Evolutionary conservation across 768 basidiomycete species (phyloP).

Genomic region (Pisolithus microcarpus): DNA sequence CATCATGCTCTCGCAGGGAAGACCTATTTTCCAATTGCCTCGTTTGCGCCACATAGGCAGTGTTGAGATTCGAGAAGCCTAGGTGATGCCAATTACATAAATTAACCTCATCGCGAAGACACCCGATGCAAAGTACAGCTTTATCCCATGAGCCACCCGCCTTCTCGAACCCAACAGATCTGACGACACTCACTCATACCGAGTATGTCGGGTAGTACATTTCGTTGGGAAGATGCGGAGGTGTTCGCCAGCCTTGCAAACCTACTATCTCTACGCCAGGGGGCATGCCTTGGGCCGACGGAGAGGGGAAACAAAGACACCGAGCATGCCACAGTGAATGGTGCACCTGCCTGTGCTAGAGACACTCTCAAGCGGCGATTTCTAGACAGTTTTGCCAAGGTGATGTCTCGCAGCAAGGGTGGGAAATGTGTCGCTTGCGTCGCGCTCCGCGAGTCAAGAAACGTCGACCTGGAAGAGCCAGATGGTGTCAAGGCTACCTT

Average conservation of each 20-base stretch:
- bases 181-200: too few species aligned
- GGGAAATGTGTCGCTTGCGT: background rate
- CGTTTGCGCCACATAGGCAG: too few species aligned
- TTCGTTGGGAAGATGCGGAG: background rate
- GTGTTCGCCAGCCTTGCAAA: background rate
- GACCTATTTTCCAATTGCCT: too few species aligned
- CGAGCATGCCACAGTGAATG: background rate
- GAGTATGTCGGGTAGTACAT: background rate
- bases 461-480: background rate
- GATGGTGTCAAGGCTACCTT: background rate
- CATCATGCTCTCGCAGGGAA: too few species aligned
- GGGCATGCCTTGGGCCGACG: background rate
- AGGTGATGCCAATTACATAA: too few species aligned
- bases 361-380: background rate
- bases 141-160: too few species aligned
- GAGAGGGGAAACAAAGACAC: background rate
- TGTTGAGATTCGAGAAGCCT: too few species aligned
- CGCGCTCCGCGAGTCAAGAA: background rate
- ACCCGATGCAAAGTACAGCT: too few species aligned
- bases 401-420: slow-evolving; percentile 1
- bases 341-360: background rate
- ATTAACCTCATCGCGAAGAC: too few species aligned
- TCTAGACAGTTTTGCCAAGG: background rate
- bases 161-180: too few species aligned
- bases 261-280: background rate